Evolutionary conservation across 1,284 basidiomycete genomes (phyloP).

Genomic region (Cutaneotrichosporon sp.): DNA sequence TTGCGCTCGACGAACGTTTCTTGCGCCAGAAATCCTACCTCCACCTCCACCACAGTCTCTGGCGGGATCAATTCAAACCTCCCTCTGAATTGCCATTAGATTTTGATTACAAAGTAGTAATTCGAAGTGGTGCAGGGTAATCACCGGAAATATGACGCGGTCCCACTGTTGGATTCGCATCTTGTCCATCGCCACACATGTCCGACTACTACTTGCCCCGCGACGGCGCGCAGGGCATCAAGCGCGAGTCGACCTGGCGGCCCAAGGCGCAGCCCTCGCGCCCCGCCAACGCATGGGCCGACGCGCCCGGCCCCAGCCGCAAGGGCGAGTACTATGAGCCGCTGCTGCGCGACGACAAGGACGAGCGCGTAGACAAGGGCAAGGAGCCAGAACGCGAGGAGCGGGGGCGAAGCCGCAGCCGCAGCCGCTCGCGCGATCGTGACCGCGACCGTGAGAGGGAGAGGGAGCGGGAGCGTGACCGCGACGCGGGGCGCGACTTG

Average conservation of each 20-base stretch:
- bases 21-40: neutral
- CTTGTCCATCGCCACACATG: slow-evolving; percentile 13
- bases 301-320: slow-evolving; percentile 2
- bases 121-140: too few relatives aligned
- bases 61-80: too few relatives aligned
- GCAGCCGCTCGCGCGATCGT: neutral
- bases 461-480: neutral
- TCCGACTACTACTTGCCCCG: slow-evolving; percentile 26
- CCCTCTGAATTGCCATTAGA: too few relatives aligned
- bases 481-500: neutral
- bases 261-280: slow-evolving; percentile 11
- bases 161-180: neutral
- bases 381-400: slow-evolving; percentile 4
- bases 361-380: slow-evolving; percentile 2
- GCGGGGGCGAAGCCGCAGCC: neutral
- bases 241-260: slow-evolving; percentile 28
- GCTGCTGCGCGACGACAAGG: neutral
- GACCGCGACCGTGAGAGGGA: too few relatives aligned
- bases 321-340: slow-evolving; percentile 24
- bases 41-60: neutral
- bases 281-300: slow-evolving; percentile 22
- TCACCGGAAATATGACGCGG: slow-evolving; percentile 1
- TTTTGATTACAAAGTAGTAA: too few relatives aligned
- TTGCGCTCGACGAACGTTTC: slow-evolving; percentile 8
- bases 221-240: slow-evolving; percentile 12